Percentiles rank a stretch among this genome's conserved stretches.
Conservation (phyloP, 2,329 filamentous ascomycete species). For the Aaosphaeria arxii region DNA sequence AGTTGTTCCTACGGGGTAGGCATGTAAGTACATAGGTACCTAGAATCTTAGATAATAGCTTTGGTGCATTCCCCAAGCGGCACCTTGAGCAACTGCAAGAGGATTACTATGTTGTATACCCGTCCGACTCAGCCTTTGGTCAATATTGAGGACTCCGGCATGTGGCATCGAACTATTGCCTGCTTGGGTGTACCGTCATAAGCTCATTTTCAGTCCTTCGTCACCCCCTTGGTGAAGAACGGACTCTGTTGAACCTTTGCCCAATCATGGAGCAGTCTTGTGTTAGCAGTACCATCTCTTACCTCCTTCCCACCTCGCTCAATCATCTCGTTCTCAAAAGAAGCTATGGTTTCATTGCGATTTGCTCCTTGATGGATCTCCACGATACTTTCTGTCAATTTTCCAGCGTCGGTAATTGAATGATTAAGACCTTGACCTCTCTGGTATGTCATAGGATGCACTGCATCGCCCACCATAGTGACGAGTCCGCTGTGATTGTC, state of each 20-base stretch:
- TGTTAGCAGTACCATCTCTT: slow-evolving; percentile 29
- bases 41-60: too few species aligned
- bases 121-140: too few species aligned
- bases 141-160: too few species aligned
- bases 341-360: slow-evolving; percentile 28
- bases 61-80: too few species aligned
- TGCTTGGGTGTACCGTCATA: too few species aligned
- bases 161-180: too few species aligned
- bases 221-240: slow-evolving; percentile 31
- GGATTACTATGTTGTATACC: too few species aligned
- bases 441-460: slow-evolving; percentile 44
- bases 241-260: slow-evolving; percentile 32
- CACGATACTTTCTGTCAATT: slow-evolving; percentile 34
- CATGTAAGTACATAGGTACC: too few species aligned
- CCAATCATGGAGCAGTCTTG: slow-evolving; percentile 36
- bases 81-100: too few species aligned
- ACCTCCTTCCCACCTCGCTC: slow-evolving; percentile 31
- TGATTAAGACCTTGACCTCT: slow-evolving; percentile 52
- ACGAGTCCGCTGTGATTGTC: slow-evolving; percentile 32
- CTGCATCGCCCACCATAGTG: slow-evolving; percentile 40
- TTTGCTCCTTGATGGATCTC: slow-evolving; percentile 17
- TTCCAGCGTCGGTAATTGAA: slow-evolving; percentile 42
- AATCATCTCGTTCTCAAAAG: slow-evolving; percentile 48
- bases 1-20: too few species aligned
- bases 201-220: slow-evolving; percentile 9